phyloP scores from a whole-genome alignment of 2,329 filamentous ascomycete genomes.

The Fusarium newnesense region DNA sequence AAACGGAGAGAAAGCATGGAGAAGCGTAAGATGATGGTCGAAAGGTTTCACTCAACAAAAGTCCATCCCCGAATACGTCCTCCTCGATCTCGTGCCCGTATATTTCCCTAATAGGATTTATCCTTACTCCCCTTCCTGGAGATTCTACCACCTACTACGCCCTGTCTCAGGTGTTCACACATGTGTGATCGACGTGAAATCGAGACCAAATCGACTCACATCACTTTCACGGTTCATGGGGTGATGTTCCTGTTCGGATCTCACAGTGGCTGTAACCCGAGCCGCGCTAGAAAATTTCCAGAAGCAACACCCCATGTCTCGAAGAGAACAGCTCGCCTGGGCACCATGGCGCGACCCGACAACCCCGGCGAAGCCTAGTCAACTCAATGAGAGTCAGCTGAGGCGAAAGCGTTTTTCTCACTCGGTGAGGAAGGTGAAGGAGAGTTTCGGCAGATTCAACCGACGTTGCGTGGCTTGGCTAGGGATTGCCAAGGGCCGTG shows the following conservation, averaged over 20 bases:
- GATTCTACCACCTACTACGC: neutral
- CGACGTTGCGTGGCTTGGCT: slow-evolving; percentile 15
- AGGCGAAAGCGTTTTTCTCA: slow-evolving; percentile 29
- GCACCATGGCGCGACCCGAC: slow-evolving; percentile 9
- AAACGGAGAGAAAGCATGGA: neutral
- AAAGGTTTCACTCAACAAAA: neutral
- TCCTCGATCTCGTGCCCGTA: neutral
- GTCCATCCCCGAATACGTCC: neutral
- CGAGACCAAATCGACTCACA: slow-evolving; percentile 3
- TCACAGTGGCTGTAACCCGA: slow-evolving; percentile 18
- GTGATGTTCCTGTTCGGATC: slow-evolving; percentile 38
- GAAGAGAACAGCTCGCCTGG: neutral
- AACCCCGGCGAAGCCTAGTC: slow-evolving; percentile 19
- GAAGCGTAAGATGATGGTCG: slow-evolving; percentile 7
- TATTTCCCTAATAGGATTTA: neutral
- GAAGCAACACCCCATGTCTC: slow-evolving; percentile 30
- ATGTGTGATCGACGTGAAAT: neutral
- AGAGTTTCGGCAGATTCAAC: slow-evolving; percentile 10
- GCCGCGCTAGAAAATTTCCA: slow-evolving; percentile 45
- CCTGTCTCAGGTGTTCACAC: neutral
- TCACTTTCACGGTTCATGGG: slow-evolving; percentile 28
- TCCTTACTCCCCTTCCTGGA: neutral
- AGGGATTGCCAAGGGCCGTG: slow-evolving; percentile 8
- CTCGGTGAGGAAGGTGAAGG: slow-evolving; percentile 15
- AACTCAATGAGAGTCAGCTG: slow-evolving; percentile 37